Evolutionary conservation across 225 moss, liverwort and hornwort species (phyloP), one percentile per base, ranked within the genome.

Genomic region (Antitrichia curtipendula): DNA sequence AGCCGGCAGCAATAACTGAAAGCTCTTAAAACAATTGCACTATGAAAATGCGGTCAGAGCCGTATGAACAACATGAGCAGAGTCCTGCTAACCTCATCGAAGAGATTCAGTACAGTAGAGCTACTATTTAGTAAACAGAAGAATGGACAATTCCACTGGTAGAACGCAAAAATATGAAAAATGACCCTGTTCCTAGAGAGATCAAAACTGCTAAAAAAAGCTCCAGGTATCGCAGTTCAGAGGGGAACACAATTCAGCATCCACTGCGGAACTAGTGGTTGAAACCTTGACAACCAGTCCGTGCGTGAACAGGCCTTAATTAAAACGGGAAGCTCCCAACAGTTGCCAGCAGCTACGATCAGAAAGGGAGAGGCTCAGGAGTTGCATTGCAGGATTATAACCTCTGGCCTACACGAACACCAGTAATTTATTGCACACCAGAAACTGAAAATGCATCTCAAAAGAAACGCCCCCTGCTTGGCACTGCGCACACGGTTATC

Each of bases 201-300:
- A 90, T 77, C 90, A 86, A 83, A 88, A 92, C 87, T 92, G 84
- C 90, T 87, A 53, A 78, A 87, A n/a, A 93, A 75, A 81, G 86
- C 84, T 88, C 45, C 88, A 88, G 64, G 77, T 36, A 61, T 81
- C 85, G 84, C 75, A 86, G 75, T 86, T 90, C 90, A 62, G 72
- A 90, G 82, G 75, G 82, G 70, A 86, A 85, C 81, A 88, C 70
- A 45, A 45, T 45, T 75, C 86, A 88, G 70, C 88, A 38, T 77
- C 87, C 47, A 86, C 80, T 80, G 34, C 40, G 75, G 81, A 87
- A 38, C 91, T 81, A 86, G 50, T 40, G 80, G 66, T 79, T 71
- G 61, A 82, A 52, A 83, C 49, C 73, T 65, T 34, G 45, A 45
- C 45, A 45, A 45, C 45, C 45, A 45, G 45, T 45, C 45, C 6